Evolutionary conservation across 2,329 filamentous ascomycete genomes (phyloP), one percentile per base, ranked within the genome.

Genomic region (Stachybotrys chartarum): DNA sequence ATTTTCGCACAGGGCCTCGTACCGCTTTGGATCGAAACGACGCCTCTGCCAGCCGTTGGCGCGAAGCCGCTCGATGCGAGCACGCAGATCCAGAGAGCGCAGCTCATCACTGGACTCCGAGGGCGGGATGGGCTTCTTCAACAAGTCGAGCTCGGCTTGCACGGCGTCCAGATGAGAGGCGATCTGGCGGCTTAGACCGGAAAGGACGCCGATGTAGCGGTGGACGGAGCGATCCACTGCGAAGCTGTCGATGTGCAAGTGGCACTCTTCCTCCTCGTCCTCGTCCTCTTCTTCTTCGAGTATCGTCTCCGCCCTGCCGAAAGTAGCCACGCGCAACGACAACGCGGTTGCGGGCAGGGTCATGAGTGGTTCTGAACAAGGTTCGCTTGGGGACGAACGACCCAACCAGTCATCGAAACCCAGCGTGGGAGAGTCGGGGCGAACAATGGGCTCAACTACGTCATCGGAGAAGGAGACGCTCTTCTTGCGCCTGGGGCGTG

Each of bases 381-480:
- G 24, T 31, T 58, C 55, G 16, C 57, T 55, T 30, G 61, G 63
- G 52, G 57, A 63, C 18, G 61, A 61, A 31, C 64, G 60, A 48
- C 57, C 53, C 12, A 73, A 68, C 50, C 68, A 69, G 59, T 78
- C 77, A 53, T 80, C 78, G 55, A 81, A 76, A 11, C 82, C 82
- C 6, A 85, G 75, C 0, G 82, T 85, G 1, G 82, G 82, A 4
- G 81, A 84, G 60, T 85, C 82, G 0, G 81, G 82, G 8, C 82
- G 79, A 57, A 82, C 74, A 35, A 76, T 69, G 18, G 79, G 78
- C 60, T 80, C 72, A 16, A 70, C 68, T 16, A 69, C 59, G n/a
- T 58, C 60, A 30, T 72, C 67, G 42, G 60, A 64, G 55, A 73
- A 77, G 44, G 67, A 68, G 35, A 75, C 72, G 24, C 70, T 70